A percentile compares a stretch with the other conserved stretches of the same genome.
phyloP scores from a whole-genome alignment of 148 eudicot genomes.

The Rheum nobile region DNA sequence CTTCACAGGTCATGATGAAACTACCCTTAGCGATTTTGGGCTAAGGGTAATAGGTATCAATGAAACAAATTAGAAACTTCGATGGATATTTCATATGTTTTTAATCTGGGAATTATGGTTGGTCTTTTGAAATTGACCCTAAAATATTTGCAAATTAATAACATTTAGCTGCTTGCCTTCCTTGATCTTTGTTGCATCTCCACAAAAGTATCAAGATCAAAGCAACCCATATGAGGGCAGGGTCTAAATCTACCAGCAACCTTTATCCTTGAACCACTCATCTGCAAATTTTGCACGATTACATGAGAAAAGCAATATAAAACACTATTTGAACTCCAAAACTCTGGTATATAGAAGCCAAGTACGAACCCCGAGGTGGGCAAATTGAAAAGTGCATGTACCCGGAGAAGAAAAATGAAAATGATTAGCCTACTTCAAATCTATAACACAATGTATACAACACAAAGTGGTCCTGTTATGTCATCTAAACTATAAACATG shows the following conservation, averaged over 20 bases:
- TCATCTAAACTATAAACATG: neutral
- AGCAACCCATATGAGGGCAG: slow-evolving; percentile 75
- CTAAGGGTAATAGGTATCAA: too few species aligned
- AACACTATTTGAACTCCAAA: neutral
- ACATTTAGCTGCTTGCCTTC: slow-evolving; percentile 36
- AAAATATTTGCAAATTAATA: neutral
- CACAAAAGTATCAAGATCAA: slow-evolving; percentile 66
- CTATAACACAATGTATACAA: neutral
- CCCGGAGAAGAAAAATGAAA: neutral
- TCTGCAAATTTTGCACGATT: slow-evolving; percentile 22
- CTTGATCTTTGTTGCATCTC: slow-evolving; percentile 66
- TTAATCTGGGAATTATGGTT: neutral
- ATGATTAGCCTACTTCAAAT: neutral
- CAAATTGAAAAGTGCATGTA: neutral
- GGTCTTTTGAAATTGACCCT: neutral
- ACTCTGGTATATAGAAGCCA: neutral
- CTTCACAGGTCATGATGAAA: too few species aligned
- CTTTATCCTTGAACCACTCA: slow-evolving; percentile 85
- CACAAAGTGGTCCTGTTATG: neutral
- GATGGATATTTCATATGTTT: neutral
- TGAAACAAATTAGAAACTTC: too few species aligned
- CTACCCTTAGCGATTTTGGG: neutral
- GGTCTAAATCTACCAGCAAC: slow-evolving; percentile 69
- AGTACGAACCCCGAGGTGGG: neutral
- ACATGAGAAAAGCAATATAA: neutral